Percentiles rank a stretch among this genome's conserved stretches.
phyloP scores from a whole-genome alignment of 768 basidiomycete species.

The Phlebiopsis gigantea region DNA sequence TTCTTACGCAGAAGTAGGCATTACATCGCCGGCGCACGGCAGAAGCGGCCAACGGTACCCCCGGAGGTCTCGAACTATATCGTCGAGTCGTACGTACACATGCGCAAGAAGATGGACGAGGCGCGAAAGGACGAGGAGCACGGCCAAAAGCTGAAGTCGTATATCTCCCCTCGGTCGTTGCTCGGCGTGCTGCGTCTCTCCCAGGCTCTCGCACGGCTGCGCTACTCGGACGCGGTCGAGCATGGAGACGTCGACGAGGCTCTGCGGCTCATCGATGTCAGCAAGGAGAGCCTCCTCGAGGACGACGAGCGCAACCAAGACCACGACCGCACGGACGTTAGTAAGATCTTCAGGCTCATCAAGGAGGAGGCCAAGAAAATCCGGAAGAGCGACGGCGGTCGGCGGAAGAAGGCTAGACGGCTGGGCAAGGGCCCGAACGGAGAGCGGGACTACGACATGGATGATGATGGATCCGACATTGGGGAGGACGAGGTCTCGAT shows the following conservation, averaged over 20 bases:
- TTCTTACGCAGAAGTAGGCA: slow-evolving; percentile 45
- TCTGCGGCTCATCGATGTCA: slow-evolving; percentile 92
- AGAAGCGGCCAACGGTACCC: slow-evolving; percentile 86
- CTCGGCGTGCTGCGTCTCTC: slow-evolving; percentile 92
- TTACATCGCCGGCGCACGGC: slow-evolving; percentile 90
- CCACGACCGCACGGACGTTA: slow-evolving; percentile 70
- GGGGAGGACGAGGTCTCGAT: slow-evolving; percentile 69
- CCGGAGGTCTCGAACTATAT: slow-evolving; percentile 86
- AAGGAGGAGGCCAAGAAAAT: slow-evolving; percentile 64
- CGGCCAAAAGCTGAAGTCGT: slow-evolving; percentile 84
- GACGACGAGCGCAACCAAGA: slow-evolving; percentile 61
- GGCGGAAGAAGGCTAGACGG: slow-evolving; percentile 35
- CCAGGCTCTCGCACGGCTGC: slow-evolving; percentile 90
- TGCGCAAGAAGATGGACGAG: slow-evolving; percentile 90
- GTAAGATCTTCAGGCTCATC: slow-evolving; percentile 87
- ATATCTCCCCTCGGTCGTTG: slow-evolving; percentile 94
- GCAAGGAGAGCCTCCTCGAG: slow-evolving; percentile 86
- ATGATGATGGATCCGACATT: slow-evolving; percentile 48
- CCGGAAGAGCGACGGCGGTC: neutral
- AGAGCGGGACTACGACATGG: slow-evolving; percentile 65
- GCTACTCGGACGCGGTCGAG: slow-evolving; percentile 76
- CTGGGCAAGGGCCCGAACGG: slow-evolving; percentile 67
- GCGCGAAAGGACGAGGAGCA: slow-evolving; percentile 49
- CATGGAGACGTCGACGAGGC: slow-evolving; percentile 94
- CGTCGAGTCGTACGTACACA: slow-evolving; percentile 91